phyloP scores from a whole-genome alignment of 306 rosid genomes.

The Astragalus membranaceus region DNA sequence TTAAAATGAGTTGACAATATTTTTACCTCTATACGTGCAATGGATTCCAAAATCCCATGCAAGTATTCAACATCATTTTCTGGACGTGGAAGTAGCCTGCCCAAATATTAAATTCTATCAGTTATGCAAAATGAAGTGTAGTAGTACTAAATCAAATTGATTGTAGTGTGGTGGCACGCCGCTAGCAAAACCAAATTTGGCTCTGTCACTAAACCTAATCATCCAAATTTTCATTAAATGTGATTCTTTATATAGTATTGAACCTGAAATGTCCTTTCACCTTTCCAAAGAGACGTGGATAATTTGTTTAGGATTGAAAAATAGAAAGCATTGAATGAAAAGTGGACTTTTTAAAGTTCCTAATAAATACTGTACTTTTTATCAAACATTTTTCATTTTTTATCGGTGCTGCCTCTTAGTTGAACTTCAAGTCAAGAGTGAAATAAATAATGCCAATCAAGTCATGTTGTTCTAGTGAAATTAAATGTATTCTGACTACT shows the following conservation, averaged over 20 bases:
- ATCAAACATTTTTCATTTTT: neutral
- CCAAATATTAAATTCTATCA: constrained; percentile 16
- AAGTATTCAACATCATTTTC: constrained; percentile 61
- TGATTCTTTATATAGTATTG: neutral
- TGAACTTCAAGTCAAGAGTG: neutral
- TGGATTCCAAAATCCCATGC: constrained; percentile 89
- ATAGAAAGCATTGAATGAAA: neutral
- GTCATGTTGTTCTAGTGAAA: neutral
- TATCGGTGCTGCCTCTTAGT: neutral
- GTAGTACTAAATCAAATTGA: neutral
- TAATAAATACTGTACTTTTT: neutral
- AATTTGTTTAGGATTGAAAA: neutral
- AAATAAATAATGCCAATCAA: neutral
- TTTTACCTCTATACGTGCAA: constrained; percentile 87
- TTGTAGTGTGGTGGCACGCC: neutral
- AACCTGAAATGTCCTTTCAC: neutral
- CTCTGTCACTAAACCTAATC: neutral
- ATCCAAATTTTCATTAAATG: neutral
- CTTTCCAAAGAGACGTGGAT: neutral
- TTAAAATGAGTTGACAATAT: neutral
- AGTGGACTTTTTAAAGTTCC: neutral
- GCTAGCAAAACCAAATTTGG: constrained; percentile 14
- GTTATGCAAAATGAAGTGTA: neutral
- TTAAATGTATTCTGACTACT: neutral
- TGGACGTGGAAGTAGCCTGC: constrained; percentile 84